phyloP scores from a whole-genome alignment of 352 stramenopile genomes.

The Globisporangium camurandrum region DNA sequence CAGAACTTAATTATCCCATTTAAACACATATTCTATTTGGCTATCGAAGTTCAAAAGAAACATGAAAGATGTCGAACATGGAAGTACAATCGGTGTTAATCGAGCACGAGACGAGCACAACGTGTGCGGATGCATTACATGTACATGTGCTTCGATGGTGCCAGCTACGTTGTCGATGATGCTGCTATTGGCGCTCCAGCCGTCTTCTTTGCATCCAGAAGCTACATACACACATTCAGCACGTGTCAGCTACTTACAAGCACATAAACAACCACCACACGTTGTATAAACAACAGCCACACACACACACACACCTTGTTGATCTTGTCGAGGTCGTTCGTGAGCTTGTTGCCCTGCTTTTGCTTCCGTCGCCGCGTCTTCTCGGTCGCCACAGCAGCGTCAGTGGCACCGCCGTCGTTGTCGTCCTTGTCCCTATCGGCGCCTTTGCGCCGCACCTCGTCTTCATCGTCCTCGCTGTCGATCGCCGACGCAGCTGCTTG shows the following conservation, averaged over 20 bases:
- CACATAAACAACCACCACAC: not conserved
- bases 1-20: no score
- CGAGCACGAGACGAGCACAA: no score
- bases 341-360: constrained; percentile 58
- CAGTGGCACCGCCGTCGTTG: constrained; percentile 13
- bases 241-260: not conserved
- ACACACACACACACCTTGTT: constrained; percentile 35
- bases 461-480: constrained; percentile 66
- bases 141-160: no score
- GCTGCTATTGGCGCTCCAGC: not conserved
- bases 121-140: no score
- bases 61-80: no score
- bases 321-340: constrained; percentile 68
- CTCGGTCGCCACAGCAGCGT: constrained; percentile 17
- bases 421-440: constrained; percentile 9
- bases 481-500: constrained; percentile 23
- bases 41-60: no score
- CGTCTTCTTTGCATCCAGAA: constrained; percentile 21
- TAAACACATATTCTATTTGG: no score
- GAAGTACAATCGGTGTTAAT: no score
- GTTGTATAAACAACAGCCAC: constrained; percentile 7
- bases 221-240: constrained; percentile 9
- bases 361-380: constrained; percentile 46
- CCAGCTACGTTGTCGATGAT: no score
- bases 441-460: constrained; percentile 21